Evolutionary conservation across 495 filamentous ascomycete species (phyloP), one percentile per base, ranked within the genome.

Genomic region (Aspergillus mulundensis): DNA sequence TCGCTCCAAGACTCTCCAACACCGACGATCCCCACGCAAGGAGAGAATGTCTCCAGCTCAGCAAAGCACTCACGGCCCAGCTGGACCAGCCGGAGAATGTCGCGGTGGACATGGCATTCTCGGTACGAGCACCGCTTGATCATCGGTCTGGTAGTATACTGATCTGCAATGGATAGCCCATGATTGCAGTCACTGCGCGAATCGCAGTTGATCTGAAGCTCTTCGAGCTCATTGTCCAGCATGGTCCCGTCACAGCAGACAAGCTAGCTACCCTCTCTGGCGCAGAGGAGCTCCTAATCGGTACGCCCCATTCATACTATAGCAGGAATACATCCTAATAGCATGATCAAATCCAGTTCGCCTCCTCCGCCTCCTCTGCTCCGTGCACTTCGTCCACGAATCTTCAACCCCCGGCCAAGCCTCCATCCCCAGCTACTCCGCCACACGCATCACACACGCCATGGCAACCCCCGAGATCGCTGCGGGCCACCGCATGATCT

Each of bases 11-110:
- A n/a, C n/a, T n/a, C n/a, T n/a, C n/a, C n/a, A n/a, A n/a, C n/a
- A n/a, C n/a, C n/a, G n/a, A n/a, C n/a, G n/a, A n/a, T n/a, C n/a
- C n/a, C n/a, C n/a, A n/a, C n/a, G 54, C 54, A 24, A 39, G 14
- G n/a, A 50, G 20, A 34, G 34, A 32, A 12, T 42, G 44, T 38
- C 45, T 56, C 5, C 54, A 50, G 21, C 3, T 56, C 5, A 50
- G 54, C 30, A 56, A 50, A 50, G 54, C 54, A 5, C 34, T 56
- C 36, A 50, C 54, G 4, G 54, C n/a, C 12, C 45, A 56, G 38
- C 36, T 56, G 3, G 45, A 56, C 14, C 21, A 50, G 45, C 54
- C 54, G 2, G 54, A 56, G 10, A 43, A 56, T 23, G n/a, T 43
- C 1, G 54, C 54, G 7, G 21, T 56, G 14, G 24, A 50, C 23